Base-by-base conservation (phyloP, 768 basidiomycete species). In the Suillus clintonianus region DNA sequence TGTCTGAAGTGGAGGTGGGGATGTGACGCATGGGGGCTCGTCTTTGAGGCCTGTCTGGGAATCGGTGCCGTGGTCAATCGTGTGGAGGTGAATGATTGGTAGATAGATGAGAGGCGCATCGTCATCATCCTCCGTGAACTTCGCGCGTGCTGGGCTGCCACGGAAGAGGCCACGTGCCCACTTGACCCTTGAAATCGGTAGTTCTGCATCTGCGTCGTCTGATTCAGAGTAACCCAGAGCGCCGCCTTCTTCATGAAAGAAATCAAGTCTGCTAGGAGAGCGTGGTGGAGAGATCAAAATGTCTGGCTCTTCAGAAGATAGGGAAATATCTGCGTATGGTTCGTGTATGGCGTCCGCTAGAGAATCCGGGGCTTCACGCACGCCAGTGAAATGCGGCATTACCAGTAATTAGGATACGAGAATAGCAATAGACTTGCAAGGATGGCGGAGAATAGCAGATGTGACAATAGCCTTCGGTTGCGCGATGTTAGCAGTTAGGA, bases 181-280 rank as follows among this genome's bases (percentile, higher is more conserved):
- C 10, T 67, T 64, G 55, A 65, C 65, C 22, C 27, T 58, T 30
- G 56, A 41, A 41, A 57, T 41, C 27, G 56, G 56, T 13, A 17
- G 17, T 27, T 57, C 56, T 41, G 56, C 24, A 24, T 63, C 24
- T n/a, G 34, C 58, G 24, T 56, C 58, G 24, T 56, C 64, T 45
- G 39, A 39, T 36, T 60, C 61, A 19, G 58, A 36, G 43, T 47
- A 30, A n/a, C 59, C 61, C 10, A 8, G 30, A 0, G 56, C 42
- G 5, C 68, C 64, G 2, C 37, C 22, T 13, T 42, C 59, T 13
- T 64, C 57, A 37, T 64, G 22, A 59, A 73, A 71, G 43, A 84
- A 84, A 54, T 82, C 82, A 9, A 85, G 77, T 51, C 82, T 82
- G 65, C 82, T 87, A 34, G 77, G 75, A 57, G 84, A 82, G 37